These are phyloP conservation scores for Daucus carota DNA, from an alignment of 129 eudicot genomes.

Conservation along the genomic window DNA sequence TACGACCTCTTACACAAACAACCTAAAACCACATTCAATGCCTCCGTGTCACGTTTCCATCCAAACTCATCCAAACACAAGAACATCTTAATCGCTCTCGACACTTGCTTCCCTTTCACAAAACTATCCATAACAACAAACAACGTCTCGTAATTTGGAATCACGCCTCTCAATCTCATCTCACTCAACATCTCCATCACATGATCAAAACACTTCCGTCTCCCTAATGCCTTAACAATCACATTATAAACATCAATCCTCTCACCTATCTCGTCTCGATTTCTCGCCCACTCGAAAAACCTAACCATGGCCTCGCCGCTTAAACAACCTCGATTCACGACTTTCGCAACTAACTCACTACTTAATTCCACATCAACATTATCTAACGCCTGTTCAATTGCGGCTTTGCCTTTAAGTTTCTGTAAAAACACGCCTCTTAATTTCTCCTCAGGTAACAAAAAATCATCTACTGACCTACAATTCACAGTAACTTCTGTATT, in stretches of 20 bases:
- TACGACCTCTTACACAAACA: slow-evolving; percentile 52
- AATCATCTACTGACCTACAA: slow-evolving; percentile 30
- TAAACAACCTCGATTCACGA: slow-evolving; percentile 57
- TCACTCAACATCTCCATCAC: slow-evolving; percentile 46
- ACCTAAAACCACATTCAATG: slow-evolving; percentile 47
- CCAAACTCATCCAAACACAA: slow-evolving; percentile 58
- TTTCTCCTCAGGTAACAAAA: slow-evolving; percentile 59
- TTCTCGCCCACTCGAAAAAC: slow-evolving; percentile 74
- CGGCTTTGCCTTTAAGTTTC: slow-evolving; percentile 48
- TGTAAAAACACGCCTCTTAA: slow-evolving; percentile 72
- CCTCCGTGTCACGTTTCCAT: slow-evolving; percentile 35
- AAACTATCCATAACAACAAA: slow-evolving; percentile 60
- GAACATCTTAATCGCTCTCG: slow-evolving; percentile 50
- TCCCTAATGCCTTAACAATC: slow-evolving; percentile 59
- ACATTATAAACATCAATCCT: slow-evolving; percentile 38
- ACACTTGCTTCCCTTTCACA: slow-evolving; percentile 44
- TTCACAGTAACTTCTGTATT: slow-evolving; percentile 11
- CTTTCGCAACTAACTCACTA: slow-evolving; percentile 48
- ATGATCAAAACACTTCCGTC: slow-evolving; percentile 53
- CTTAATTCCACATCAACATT: slow-evolving; percentile 37
- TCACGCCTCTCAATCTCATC: slow-evolving; percentile 43
- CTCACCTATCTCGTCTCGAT: slow-evolving; percentile 18
- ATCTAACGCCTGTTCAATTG: slow-evolving; percentile 37
- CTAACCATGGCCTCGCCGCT: slow-evolving; percentile 52
- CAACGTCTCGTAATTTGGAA: slow-evolving; percentile 48